These are phyloP conservation scores for Senecio squalidus DNA, from an alignment of 140 eudicot species.

Conservation along the genomic window DNA sequence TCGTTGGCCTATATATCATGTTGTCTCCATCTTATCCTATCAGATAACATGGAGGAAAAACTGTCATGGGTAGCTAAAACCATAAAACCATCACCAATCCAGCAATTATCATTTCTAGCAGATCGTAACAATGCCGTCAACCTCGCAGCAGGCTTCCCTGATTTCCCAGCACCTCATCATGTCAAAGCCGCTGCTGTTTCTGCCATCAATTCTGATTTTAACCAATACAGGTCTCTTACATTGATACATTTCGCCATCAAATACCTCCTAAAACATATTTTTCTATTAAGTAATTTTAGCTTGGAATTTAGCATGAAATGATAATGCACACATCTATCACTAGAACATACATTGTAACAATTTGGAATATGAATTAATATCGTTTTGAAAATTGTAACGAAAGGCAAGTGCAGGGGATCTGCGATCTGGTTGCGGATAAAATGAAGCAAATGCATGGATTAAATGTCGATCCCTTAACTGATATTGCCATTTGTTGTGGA, in stretches of 20 bases:
- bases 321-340: too few species aligned
- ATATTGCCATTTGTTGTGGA: constrained; percentile 86
- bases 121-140: constrained; percentile 73
- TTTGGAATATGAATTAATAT: constrained; percentile 9
- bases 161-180: constrained; percentile 77
- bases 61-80: constrained; percentile 67
- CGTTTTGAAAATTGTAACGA: constrained; percentile 3
- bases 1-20: too few species aligned
- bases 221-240: constrained; percentile 73
- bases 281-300: too few species aligned
- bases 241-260: too few species aligned
- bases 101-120: constrained; percentile 68
- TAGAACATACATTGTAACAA: too few species aligned
- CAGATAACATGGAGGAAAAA: too few species aligned
- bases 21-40: too few species aligned
- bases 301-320: too few species aligned
- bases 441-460: constrained; percentile 65
- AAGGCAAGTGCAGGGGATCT: constrained; percentile 93
- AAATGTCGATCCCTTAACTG: constrained; percentile 66
- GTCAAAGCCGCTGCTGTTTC: constrained; percentile 81
- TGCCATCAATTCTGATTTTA: constrained; percentile 84
- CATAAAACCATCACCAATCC: constrained; percentile 73
- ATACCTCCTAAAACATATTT: too few species aligned
- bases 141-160: constrained; percentile 99
- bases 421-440: constrained; percentile 53